These are phyloP conservation scores for Coemansia sp. DNA, from an alignment of 192 early-diverging fungal species.

Conservation along the genomic window DNA sequence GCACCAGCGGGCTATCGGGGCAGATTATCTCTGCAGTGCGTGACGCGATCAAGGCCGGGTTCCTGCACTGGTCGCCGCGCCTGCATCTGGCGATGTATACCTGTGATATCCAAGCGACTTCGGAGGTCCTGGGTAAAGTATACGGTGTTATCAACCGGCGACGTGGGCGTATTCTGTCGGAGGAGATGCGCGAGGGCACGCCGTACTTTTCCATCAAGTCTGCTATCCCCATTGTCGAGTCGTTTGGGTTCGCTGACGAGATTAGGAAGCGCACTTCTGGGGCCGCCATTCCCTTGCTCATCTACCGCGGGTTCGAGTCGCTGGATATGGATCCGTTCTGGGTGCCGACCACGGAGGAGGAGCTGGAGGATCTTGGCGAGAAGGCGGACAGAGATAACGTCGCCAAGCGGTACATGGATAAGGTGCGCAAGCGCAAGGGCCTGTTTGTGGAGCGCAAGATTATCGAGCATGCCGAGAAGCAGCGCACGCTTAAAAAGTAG, in stretches of 20 bases:
- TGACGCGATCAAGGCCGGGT: slow-evolving; percentile 79
- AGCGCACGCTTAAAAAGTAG: slow-evolving; percentile 68
- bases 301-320: slow-evolving; percentile 93
- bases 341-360: slow-evolving; percentile 97
- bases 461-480: slow-evolving; percentile 82
- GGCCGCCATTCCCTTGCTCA: slow-evolving; percentile 90
- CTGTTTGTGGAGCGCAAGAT: slow-evolving; percentile 93
- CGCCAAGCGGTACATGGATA: slow-evolving; percentile 96
- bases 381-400: slow-evolving; percentile 96
- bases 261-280: slow-evolving; percentile 95
- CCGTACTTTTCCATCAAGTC: slow-evolving; percentile 91
- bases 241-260: slow-evolving; percentile 99
- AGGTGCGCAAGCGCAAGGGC: slow-evolving; percentile 92
- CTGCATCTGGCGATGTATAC: slow-evolving; percentile 96
- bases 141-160: slow-evolving; percentile 91
- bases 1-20: slow-evolving; percentile 54
- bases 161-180: slow-evolving; percentile 88
- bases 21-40: slow-evolving; percentile 87
- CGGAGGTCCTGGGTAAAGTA: slow-evolving; percentile 93
- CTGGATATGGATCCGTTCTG: slow-evolving; percentile 96
- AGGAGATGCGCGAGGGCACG: slow-evolving; percentile 98
- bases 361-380: slow-evolving; percentile 97
- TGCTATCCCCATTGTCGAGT: slow-evolving; percentile 90
- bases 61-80: slow-evolving; percentile 92
- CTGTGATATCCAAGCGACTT: slow-evolving; percentile 95